Conservation (phyloP, 2,329 filamentous ascomycete genomes). For the Cercospora canescens region DNA sequence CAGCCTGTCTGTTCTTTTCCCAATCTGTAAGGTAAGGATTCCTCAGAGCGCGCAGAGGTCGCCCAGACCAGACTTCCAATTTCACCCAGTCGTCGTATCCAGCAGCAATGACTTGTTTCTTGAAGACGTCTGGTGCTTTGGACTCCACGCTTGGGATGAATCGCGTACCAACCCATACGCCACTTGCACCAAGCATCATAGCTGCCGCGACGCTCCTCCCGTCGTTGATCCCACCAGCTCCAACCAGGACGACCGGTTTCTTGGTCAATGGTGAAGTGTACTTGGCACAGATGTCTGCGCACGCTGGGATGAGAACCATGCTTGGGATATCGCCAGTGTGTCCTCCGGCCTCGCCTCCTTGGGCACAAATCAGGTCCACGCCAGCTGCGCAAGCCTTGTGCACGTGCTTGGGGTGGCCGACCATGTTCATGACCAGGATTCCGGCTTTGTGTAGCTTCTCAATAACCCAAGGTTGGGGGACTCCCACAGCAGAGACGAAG, state of each 20-base stretch:
- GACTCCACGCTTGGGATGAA: constrained; percentile 76
- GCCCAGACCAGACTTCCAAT: constrained; percentile 96
- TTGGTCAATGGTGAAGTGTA: constrained; percentile 84
- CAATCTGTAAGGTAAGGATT: constrained; percentile 93
- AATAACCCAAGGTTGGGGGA: constrained; percentile 77
- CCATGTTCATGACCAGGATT: constrained; percentile 99
- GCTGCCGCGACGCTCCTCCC: constrained; percentile 85
- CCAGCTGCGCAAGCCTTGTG: constrained; percentile 89
- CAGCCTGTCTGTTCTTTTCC: constrained; percentile 82
- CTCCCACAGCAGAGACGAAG: constrained; percentile 96
- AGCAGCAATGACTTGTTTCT: constrained; percentile 67
- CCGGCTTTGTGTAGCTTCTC: constrained; percentile 84
- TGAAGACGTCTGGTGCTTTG: constrained; percentile 20
- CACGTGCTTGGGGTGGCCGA: constrained; percentile 97
- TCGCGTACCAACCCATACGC: constrained; percentile 93
- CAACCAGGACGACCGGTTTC: constrained; percentile 81
- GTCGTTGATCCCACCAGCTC: constrained; percentile 89
- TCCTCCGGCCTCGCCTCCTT: constrained; percentile 93
- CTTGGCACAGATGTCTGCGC: constrained; percentile 76
- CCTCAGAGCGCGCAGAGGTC: constrained; percentile 85
- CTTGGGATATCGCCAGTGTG: constrained; percentile 77
- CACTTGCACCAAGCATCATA: constrained; percentile 86
- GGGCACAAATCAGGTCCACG: constrained; percentile 93
- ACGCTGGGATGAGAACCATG: constrained; percentile 83
- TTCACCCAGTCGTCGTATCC: constrained; percentile 92